Percentiles rank a stretch among this genome's conserved stretches.
These are phyloP conservation scores for Canavalia ensiformis DNA, from an alignment of 306 rosid genomes.

Conservation along the genomic window DNA sequence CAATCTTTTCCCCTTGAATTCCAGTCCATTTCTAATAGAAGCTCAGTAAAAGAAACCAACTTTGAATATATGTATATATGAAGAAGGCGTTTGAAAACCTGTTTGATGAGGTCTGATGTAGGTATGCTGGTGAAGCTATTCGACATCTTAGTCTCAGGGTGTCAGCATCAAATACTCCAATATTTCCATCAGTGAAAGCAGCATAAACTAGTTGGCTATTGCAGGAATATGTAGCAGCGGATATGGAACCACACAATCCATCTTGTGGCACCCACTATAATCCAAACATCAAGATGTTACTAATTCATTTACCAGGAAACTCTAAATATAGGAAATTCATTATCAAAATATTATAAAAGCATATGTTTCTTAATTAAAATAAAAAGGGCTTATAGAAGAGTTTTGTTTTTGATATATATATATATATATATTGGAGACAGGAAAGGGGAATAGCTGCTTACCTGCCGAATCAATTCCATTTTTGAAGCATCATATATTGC, in stretches of 20 bases:
- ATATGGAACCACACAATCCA: slow-evolving; percentile 55
- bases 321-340: neutral
- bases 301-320: neutral
- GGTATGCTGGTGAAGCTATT: slow-evolving; percentile 64
- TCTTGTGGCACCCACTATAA: slow-evolving; percentile 79
- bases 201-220: slow-evolving; percentile 63
- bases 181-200: slow-evolving; percentile 69
- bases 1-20: neutral
- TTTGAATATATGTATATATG: neutral
- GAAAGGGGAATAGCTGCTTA: neutral
- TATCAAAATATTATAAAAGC: neutral
- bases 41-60: neutral
- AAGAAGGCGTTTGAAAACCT: slow-evolving; percentile 47
- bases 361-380: neutral
- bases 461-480: slow-evolving; percentile 58
- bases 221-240: slow-evolving; percentile 72
- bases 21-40: neutral
- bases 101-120: slow-evolving; percentile 48
- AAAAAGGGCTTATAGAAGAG: neutral
- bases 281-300: slow-evolving; percentile 12
- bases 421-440: neutral
- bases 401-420: too few relatives aligned
- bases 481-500: slow-evolving; percentile 61
- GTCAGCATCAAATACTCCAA: slow-evolving; percentile 76
- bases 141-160: slow-evolving; percentile 67